Percentiles rank a stretch among this genome's conserved stretches.
These are phyloP conservation scores for Protostelium mycophagum DNA, from an alignment of 78 protist genomes.

Conservation along the genomic window DNA sequence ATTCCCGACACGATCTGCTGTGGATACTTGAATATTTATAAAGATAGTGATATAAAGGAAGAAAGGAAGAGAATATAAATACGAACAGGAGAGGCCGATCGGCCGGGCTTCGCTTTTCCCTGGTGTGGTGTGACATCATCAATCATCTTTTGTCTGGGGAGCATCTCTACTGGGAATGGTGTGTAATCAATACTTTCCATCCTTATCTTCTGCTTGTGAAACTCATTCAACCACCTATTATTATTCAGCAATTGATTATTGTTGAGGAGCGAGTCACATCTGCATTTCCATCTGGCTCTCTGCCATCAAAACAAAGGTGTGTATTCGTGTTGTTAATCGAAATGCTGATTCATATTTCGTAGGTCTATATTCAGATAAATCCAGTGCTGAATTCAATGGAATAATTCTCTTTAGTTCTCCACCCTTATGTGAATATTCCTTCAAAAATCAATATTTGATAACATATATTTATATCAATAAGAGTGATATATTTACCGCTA, in stretches of 20 bases:
- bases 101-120: not conserved
- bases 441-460: not conserved
- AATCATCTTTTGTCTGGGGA: not conserved
- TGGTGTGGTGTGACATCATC: not conserved
- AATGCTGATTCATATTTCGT: not conserved
- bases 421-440: not conserved
- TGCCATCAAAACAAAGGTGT: not conserved
- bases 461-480: too few species aligned
- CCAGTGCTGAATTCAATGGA: not conserved
- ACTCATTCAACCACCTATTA: not conserved
- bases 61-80: too few species aligned
- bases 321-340: not conserved
- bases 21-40: not conserved
- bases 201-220: not conserved
- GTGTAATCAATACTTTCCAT: not conserved
- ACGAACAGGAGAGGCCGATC: too few species aligned
- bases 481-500: not conserved
- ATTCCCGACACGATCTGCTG: not conserved
- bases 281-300: not conserved
- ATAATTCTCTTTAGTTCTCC: not conserved
- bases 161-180: not conserved
- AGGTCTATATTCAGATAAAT: not conserved
- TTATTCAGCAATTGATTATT: not conserved
- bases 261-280: not conserved
- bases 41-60: not conserved